phyloP scores from a whole-genome alignment of 805 yeast genomes.

The Zygotorulaspora chibaensis region DNA sequence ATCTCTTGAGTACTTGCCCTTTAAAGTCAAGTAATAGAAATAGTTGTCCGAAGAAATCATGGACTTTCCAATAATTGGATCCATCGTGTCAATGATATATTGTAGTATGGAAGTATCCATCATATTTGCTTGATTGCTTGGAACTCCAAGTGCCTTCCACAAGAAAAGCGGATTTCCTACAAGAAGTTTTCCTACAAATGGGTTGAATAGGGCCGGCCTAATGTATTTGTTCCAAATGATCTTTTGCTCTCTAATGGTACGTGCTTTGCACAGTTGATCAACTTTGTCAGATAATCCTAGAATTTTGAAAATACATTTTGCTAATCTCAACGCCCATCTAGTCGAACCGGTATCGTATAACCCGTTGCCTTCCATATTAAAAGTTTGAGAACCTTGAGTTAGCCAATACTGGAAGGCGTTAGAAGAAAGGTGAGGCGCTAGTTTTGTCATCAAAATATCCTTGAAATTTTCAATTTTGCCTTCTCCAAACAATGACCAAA shows the following conservation, averaged over 20 bases:
- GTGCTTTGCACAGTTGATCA: constrained; percentile 51
- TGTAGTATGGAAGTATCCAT: constrained; percentile 68
- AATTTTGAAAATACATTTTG: constrained; percentile 53
- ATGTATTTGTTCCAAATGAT: constrained; percentile 58
- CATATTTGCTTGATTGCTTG: constrained; percentile 76
- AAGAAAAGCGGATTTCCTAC: constrained; percentile 81
- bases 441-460: constrained; percentile 48
- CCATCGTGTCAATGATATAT: constrained; percentile 72
- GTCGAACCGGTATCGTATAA: constrained; percentile 80
- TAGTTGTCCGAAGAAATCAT: constrained; percentile 68
- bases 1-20: constrained; percentile 52
- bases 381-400: constrained; percentile 56
- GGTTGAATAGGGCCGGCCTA: constrained; percentile 68
- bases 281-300: constrained; percentile 52
- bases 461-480: constrained; percentile 57
- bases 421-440: constrained; percentile 70
- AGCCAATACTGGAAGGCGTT: constrained; percentile 81
- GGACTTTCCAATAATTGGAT: constrained; percentile 64
- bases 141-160: constrained; percentile 90
- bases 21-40: constrained; percentile 66
- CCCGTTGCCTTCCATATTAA: constrained; percentile 52
- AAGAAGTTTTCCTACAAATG: constrained; percentile 58
- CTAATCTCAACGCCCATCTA: constrained; percentile 77
- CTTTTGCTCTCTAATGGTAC: constrained; percentile 57
- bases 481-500: constrained; percentile 74